phyloP scores from a whole-genome alignment of 331 rosid species.

The Quercus tomentella region DNA sequence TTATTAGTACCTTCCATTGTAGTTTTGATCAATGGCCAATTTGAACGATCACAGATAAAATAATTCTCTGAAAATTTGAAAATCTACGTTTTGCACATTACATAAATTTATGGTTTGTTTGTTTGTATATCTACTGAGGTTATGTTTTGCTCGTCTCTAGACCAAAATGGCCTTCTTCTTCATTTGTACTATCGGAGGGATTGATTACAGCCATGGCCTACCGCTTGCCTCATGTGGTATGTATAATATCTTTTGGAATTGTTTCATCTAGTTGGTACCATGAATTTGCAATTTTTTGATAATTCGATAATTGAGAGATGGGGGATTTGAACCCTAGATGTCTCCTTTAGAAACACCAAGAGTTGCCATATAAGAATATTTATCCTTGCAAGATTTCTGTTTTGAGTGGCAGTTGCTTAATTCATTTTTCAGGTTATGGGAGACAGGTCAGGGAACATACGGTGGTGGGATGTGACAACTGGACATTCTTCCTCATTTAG shows the following conservation, averaged over 20 bases:
- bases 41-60: neutral
- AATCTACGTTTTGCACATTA: neutral
- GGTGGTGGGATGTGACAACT: slow-evolving; percentile 98
- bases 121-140: slow-evolving; percentile 32
- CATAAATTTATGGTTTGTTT: slow-evolving; percentile 5
- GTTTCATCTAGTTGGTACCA: slow-evolving; percentile 11
- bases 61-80: neutral
- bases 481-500: slow-evolving; percentile 94
- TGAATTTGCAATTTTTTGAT: neutral
- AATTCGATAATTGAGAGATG: too few relatives aligned
- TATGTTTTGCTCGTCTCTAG: slow-evolving; percentile 41
- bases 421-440: slow-evolving; percentile 87
- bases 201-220: slow-evolving; percentile 97
- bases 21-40: neutral
- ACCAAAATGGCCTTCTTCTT: slow-evolving; percentile 99
- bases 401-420: slow-evolving; percentile 24
- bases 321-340: too few relatives aligned
- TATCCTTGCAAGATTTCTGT: slow-evolving; percentile 7
- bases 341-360: too few relatives aligned
- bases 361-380: neutral
- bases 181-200: slow-evolving; percentile 88
- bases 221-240: slow-evolving; percentile 97
- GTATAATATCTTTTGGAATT: slow-evolving; percentile 20
- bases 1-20: neutral
- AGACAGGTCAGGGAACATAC: slow-evolving; percentile 82